Percentiles rank a stretch among this genome's conserved stretches.
These are phyloP conservation scores for Stephania cephalantha DNA, from an alignment of 164 flowering plant species.

Conservation along the genomic window DNA sequence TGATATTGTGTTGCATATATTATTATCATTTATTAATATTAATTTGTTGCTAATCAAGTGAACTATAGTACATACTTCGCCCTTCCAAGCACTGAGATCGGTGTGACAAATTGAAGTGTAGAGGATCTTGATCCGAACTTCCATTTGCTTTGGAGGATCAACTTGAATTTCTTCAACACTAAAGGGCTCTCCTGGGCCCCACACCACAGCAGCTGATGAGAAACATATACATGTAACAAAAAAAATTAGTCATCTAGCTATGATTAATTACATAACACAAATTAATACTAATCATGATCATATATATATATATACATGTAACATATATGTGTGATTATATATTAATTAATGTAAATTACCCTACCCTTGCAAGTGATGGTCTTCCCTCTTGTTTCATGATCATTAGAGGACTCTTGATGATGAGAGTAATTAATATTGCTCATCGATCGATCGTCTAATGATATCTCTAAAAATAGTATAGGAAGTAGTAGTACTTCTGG, in stretches of 20 bases:
- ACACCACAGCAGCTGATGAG: constrained; percentile 44
- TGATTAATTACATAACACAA: too few species aligned
- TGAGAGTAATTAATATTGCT: constrained; percentile 1
- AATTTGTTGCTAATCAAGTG: too few species aligned
- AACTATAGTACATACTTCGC: constrained; percentile 38
- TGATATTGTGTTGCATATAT: too few species aligned
- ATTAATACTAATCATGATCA: too few species aligned
- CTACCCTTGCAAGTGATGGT: constrained; percentile 51
- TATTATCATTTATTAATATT: too few species aligned
- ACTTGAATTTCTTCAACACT: constrained; percentile 51
- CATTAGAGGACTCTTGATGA: not conserved
- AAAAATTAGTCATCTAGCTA: too few species aligned
- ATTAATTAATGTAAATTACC: constrained; percentile 21
- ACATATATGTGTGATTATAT: too few species aligned
- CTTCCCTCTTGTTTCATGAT: constrained; percentile 30
- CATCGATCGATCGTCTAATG: constrained; percentile 5
- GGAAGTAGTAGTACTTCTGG: constrained; percentile 29
- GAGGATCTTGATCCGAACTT: constrained; percentile 55
- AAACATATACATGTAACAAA: not conserved
- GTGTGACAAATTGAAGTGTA: constrained; percentile 71
- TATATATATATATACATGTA: too few species aligned
- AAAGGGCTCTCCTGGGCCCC: constrained; percentile 44
- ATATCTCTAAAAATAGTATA: too few species aligned
- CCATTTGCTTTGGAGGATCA: constrained; percentile 60
- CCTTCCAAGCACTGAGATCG: constrained; percentile 64